Evolutionary conservation across 495 filamentous ascomycete genomes (phyloP).

Genomic region (Penicillium odoratum): DNA sequence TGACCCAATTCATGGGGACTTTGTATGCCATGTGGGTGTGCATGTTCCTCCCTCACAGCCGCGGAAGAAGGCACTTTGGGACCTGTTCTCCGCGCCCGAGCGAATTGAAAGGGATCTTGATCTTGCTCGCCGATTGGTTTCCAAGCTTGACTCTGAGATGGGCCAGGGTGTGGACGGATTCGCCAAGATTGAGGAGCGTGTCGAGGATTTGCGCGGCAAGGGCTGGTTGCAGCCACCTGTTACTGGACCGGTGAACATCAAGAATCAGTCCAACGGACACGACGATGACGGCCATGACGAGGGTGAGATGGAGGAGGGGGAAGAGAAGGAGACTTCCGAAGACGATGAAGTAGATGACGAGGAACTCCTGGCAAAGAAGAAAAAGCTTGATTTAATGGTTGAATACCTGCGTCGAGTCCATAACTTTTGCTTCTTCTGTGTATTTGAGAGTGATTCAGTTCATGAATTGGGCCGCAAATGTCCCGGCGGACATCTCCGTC

Average conservation of each 20-base stretch:
- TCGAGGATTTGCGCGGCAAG: slow-evolving; percentile 72
- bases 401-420: slow-evolving; percentile 95
- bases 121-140: slow-evolving; percentile 70
- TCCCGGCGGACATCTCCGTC: slow-evolving; percentile 91
- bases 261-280: slow-evolving; percentile 60
- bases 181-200: slow-evolving; percentile 77
- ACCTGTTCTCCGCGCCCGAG: slow-evolving; percentile 88
- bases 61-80: slow-evolving; percentile 96
- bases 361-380: slow-evolving; percentile 88
- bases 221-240: slow-evolving; percentile 72
- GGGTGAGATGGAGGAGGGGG: slow-evolving; percentile 68
- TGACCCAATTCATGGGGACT: slow-evolving; percentile 88
- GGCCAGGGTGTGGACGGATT: slow-evolving; percentile 65
- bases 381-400: slow-evolving; percentile 91
- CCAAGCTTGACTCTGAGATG: slow-evolving; percentile 80
- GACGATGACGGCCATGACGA: slow-evolving; percentile 70
- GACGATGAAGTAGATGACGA: slow-evolving; percentile 87
- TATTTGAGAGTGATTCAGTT: slow-evolving; percentile 95
- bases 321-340: slow-evolving; percentile 70
- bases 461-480: slow-evolving; percentile 96
- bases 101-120: slow-evolving; percentile 82
- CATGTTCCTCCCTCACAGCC: slow-evolving; percentile 84
- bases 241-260: slow-evolving; percentile 53
- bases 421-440: slow-evolving; percentile 99
- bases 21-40: slow-evolving; percentile 94